Percentiles rank a stretch among this genome's conserved stretches.
Conservation (phyloP, 2,329 filamentous ascomycete genomes). For the Trichoderma semiorbis region DNA sequence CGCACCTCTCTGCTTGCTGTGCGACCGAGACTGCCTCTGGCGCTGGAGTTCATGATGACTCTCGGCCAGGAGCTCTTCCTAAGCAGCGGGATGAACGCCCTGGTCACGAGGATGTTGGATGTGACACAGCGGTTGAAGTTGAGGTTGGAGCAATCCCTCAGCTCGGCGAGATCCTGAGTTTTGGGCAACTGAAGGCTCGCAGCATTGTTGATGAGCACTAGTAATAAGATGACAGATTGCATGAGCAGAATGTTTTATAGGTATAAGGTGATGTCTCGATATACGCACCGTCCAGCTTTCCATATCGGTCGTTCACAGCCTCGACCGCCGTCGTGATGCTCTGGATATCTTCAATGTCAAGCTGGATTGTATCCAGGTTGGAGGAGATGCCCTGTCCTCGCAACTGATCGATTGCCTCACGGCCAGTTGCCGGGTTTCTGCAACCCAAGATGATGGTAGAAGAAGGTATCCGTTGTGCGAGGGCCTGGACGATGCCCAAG, state of each 20-base stretch:
- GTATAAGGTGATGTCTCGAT: background rate
- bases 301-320: constrained; percentile 19
- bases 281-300: constrained; percentile 22
- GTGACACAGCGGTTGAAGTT: constrained; percentile 23
- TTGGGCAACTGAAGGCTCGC: constrained; percentile 8
- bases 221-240: background rate
- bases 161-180: background rate
- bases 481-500: constrained; percentile 27
- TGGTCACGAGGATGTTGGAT: constrained; percentile 20
- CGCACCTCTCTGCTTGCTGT: constrained; percentile 20
- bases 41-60: constrained; percentile 23
- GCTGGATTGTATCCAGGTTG: constrained; percentile 12
- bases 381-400: background rate
- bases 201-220: constrained; percentile 18
- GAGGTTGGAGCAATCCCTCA: constrained; percentile 11
- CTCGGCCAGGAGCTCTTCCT: constrained; percentile 18
- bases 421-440: background rate
- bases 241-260: background rate
- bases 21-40: constrained; percentile 20
- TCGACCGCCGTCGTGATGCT: constrained; percentile 18
- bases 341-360: constrained; percentile 22
- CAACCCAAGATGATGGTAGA: constrained; percentile 28
- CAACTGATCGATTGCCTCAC: constrained; percentile 2
- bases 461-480: constrained; percentile 24
- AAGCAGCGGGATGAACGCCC: background rate